Conservation (phyloP, 2,329 filamentous ascomycete species). For the Sclerotinia trifoliorum region DNA sequence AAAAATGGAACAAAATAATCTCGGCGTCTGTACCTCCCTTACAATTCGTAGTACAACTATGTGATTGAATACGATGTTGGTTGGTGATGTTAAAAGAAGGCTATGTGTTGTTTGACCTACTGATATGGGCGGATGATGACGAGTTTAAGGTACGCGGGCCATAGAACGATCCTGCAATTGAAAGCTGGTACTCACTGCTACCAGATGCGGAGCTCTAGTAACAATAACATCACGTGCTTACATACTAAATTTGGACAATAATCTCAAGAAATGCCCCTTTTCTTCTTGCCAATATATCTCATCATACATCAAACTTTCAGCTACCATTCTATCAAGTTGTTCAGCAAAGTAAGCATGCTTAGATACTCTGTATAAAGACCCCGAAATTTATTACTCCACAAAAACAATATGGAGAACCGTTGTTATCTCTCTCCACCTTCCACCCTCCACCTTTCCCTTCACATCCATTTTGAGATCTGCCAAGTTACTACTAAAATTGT, state of each 20-base stretch:
- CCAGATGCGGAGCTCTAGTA: not conserved
- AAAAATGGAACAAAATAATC: constrained; percentile 16
- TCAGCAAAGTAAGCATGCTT: not conserved
- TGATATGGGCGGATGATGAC: constrained; percentile 15
- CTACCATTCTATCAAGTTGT: not conserved
- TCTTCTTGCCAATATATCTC: not conserved
- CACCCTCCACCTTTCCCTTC: too few relatives aligned
- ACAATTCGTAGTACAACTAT: constrained; percentile 9
- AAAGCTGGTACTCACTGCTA: not conserved
- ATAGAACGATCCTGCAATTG: constrained; percentile 17
- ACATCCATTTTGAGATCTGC: too few relatives aligned
- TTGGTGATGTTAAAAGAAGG: constrained; percentile 13
- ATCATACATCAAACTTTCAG: not conserved
- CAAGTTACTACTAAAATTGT: not conserved
- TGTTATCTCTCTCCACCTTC: too few relatives aligned
- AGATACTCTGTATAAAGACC: not conserved
- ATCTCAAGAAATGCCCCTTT: not conserved
- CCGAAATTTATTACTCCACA: not conserved
- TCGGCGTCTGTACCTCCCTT: constrained; percentile 17
- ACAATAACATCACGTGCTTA: not conserved
- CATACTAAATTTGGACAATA: not conserved
- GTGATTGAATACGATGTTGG: constrained; percentile 21
- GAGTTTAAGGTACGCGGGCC: constrained; percentile 17
- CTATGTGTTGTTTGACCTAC: constrained; percentile 13
- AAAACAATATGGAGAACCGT: not conserved